Conservation (phyloP, 2,329 filamentous ascomycete species). For the Huntiella omanensis region DNA sequence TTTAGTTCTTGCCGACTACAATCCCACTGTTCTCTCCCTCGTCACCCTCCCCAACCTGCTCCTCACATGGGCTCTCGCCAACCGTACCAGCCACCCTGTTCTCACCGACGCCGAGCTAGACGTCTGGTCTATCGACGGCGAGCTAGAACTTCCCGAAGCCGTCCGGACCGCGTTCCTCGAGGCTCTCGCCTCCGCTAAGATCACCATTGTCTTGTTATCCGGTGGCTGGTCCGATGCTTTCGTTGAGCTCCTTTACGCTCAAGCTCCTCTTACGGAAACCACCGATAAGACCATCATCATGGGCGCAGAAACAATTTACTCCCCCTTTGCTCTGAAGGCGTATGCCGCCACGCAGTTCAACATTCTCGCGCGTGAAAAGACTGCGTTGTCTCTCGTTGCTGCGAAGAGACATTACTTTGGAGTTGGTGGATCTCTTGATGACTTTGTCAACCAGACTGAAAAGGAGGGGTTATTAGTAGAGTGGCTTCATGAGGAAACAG, state of each 20-base stretch:
- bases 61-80: conserved; percentile 42
- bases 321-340: conserved; percentile 46
- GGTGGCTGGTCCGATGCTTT: conserved; percentile 56
- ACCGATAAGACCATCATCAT: conserved; percentile 29
- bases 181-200: conserved; percentile 28
- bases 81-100: conserved; percentile 27
- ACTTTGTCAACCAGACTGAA: conserved; percentile 40
- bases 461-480: conserved; percentile 29
- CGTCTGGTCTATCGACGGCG: conserved; percentile 30
- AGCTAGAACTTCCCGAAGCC: conserved; percentile 43
- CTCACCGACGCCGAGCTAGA: conserved; percentile 21
- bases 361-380: conserved; percentile 27
- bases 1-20: conserved; percentile 61
- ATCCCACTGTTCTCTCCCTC: conserved; percentile 55
- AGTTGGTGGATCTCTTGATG: conserved; percentile 64
- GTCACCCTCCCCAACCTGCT: conserved; percentile 66
- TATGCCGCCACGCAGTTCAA: conserved; percentile 50
- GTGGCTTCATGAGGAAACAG: conserved; percentile 36
- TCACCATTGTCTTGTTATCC: conserved; percentile 49
- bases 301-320: conserved; percentile 71
- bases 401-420: conserved; percentile 74
- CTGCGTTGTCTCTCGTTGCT: conserved; percentile 45
- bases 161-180: conserved; percentile 39
- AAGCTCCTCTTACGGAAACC: conserved; percentile 9
- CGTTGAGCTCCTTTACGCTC: conserved; percentile 33